These are phyloP conservation scores for Paraphaeosphaeria minitans DNA, from an alignment of 2,329 filamentous ascomycete species.

Conservation along the genomic window DNA sequence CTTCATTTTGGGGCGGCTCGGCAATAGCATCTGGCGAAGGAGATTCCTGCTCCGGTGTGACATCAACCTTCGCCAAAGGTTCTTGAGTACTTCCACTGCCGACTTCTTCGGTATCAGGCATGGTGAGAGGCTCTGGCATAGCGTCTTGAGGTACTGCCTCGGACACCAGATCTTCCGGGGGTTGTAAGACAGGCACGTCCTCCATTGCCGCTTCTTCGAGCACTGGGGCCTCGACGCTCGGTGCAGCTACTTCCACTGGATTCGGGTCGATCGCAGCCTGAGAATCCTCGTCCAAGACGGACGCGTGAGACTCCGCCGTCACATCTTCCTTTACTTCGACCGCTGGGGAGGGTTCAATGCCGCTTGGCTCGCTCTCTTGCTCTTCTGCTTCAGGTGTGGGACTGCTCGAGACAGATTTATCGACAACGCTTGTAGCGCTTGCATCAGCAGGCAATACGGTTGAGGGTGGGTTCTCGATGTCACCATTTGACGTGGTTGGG, in stretches of 20 bases:
- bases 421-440: neutral
- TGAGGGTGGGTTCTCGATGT: neutral
- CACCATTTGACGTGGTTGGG: neutral
- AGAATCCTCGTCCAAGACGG: neutral
- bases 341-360: neutral
- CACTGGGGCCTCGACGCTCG: too few relatives aligned
- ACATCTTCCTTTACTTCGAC: neutral
- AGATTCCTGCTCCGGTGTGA: neutral
- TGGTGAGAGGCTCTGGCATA: neutral
- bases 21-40: neutral
- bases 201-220: neutral
- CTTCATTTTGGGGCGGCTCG: neutral
- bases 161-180: neutral
- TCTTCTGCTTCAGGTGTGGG: neutral
- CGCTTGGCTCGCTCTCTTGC: neutral
- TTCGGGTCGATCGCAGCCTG: neutral
- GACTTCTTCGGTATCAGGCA: neutral
- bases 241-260: neutral
- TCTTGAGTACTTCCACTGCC: neutral
- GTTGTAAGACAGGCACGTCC: neutral
- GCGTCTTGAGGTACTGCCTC: neutral
- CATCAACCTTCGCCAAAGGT: neutral
- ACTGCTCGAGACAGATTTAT: neutral
- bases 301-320: neutral
- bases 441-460: neutral